These are phyloP conservation scores for Annulohypoxylon moriforme DNA, from an alignment of 495 filamentous ascomycete species.

Conservation along the genomic window DNA sequence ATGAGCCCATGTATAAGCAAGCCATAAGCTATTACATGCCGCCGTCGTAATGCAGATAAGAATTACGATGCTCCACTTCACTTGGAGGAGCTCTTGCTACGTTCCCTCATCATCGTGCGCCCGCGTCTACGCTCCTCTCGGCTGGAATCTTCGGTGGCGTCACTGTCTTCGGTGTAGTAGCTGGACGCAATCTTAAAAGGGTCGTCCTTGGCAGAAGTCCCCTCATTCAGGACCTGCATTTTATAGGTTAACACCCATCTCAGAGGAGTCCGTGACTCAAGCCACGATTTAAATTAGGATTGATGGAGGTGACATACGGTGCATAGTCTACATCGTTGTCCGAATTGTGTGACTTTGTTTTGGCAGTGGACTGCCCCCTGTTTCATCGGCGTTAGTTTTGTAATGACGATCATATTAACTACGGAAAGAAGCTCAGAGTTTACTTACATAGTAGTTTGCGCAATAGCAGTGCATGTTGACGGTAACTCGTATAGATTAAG, in stretches of 20 bases:
- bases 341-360: conserved; percentile 59
- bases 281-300: not conserved
- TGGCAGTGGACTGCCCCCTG: conserved; percentile 59
- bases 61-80: not conserved
- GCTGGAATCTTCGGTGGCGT: conserved; percentile 31
- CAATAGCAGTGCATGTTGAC: conserved; percentile 60
- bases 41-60: not conserved
- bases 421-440: not conserved
- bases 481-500: not conserved
- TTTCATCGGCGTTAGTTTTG: conserved; percentile 22
- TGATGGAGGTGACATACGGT: conserved; percentile 45
- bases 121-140: conserved; percentile 12
- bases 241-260: not conserved
- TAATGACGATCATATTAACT: not conserved
- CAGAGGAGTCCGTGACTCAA: not conserved
- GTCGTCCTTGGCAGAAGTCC: conserved; percentile 24
- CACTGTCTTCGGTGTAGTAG: conserved; percentile 33
- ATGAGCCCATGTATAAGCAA: not conserved
- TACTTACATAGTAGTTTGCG: conserved; percentile 64
- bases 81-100: conserved; percentile 33
- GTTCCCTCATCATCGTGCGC: conserved; percentile 2
- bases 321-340: conserved; percentile 59
- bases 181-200: conserved; percentile 23
- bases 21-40: not conserved
- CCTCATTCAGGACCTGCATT: conserved; percentile 41